phyloP scores from a whole-genome alignment of 83 land plant species.

The Isoetes engelmannii region DNA sequence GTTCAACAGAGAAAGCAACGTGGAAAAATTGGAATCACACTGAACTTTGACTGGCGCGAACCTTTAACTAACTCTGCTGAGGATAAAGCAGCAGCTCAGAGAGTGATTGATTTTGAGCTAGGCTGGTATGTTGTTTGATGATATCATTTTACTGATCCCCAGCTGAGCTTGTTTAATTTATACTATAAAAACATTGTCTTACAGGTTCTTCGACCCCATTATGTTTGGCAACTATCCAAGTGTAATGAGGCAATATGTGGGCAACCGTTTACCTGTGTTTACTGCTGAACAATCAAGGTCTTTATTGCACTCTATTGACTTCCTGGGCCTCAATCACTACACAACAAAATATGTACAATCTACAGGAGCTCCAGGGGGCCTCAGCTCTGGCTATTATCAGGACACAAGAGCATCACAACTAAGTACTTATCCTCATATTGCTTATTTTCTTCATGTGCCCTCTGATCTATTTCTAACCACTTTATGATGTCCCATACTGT shows the following conservation, averaged over 20 bases:
- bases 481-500: constrained; percentile 5
- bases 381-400: too few relatives aligned
- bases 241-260: constrained; percentile 11
- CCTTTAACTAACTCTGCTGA: constrained; percentile 65
- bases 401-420: too few relatives aligned
- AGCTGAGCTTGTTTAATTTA: not conserved
- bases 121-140: constrained; percentile 55
- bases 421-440: too few relatives aligned
- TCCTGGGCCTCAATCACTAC: constrained; percentile 16
- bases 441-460: too few relatives aligned
- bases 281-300: constrained; percentile 7
- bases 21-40: constrained; percentile 73
- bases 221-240: constrained; percentile 11
- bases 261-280: constrained; percentile 11
- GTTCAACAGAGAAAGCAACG: constrained; percentile 55
- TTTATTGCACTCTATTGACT: not conserved
- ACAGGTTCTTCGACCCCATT: constrained; percentile 10
- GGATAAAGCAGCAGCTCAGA: constrained; percentile 78
- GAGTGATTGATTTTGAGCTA: constrained; percentile 73
- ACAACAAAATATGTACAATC: constrained; percentile 5
- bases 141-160: not conserved
- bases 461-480: too few relatives aligned
- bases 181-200: not conserved
- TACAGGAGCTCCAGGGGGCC: too few relatives aligned
- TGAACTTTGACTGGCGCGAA: constrained; percentile 91